Evolutionary conservation across 495 filamentous ascomycete genomes (phyloP).

Genomic region (Neurospora sp.): DNA sequence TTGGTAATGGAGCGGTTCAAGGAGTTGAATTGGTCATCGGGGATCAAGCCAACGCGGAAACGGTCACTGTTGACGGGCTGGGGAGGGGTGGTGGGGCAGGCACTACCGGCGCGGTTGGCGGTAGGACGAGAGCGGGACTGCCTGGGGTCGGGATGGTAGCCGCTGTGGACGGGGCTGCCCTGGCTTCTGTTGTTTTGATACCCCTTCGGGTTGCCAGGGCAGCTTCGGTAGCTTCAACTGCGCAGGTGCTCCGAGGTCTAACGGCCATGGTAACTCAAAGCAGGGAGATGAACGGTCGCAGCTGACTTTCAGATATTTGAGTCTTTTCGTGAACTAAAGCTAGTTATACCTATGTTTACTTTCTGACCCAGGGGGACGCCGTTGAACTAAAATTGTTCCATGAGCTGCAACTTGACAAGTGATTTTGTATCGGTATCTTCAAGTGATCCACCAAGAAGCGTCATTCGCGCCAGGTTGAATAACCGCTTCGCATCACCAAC

Average conservation of each 20-base stretch:
- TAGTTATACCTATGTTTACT: background rate
- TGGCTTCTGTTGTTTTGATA: background rate
- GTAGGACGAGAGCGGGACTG: background rate
- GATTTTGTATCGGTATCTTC: background rate
- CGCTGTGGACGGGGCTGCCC: background rate
- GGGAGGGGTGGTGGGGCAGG: background rate
- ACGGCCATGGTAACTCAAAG: background rate
- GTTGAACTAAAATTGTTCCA: background rate
- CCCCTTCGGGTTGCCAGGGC: background rate
- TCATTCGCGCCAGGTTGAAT: background rate
- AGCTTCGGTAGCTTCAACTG: background rate
- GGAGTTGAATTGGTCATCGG: background rate
- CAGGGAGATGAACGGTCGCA: background rate
- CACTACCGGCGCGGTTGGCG: background rate
- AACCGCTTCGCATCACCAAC: background rate
- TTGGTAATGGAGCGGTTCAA: background rate
- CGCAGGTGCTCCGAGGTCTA: background rate
- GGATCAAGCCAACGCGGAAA: background rate
- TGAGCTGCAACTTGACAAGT: background rate
- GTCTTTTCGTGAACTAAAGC: background rate
- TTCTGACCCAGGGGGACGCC: background rate
- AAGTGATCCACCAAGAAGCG: background rate
- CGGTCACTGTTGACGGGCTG: background rate
- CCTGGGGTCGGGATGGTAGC: background rate
- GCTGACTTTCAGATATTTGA: background rate